Evolutionary conservation across 495 filamentous ascomycete species (phyloP).

Genomic region (Paragyromitra xinjiangensis): DNA sequence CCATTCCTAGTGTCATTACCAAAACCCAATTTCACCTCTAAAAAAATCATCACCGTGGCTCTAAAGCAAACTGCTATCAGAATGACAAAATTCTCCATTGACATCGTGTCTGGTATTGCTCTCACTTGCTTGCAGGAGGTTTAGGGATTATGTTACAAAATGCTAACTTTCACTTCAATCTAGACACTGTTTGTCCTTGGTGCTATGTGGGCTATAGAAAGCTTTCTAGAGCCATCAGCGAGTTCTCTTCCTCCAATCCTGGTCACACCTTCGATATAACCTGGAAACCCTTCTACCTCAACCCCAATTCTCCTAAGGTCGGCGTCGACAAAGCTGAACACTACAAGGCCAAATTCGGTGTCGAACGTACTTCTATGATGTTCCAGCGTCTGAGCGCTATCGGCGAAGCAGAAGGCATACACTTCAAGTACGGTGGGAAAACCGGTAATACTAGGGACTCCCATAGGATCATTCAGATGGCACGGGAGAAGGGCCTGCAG

Average conservation of each 20-base stretch:
- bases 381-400: slow-evolving; percentile 66
- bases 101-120: slow-evolving; percentile 64
- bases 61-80: slow-evolving; percentile 38
- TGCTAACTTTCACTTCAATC: slow-evolving; percentile 46
- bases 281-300: slow-evolving; percentile 84
- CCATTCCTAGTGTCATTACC: background rate
- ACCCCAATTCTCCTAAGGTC: slow-evolving; percentile 68
- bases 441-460: slow-evolving; percentile 81
- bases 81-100: slow-evolving; percentile 82
- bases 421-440: slow-evolving; percentile 75
- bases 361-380: slow-evolving; percentile 66
- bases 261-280: slow-evolving; percentile 75
- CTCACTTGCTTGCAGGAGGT: background rate
- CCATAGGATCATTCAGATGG: slow-evolving; percentile 77
- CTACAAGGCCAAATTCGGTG: slow-evolving; percentile 69
- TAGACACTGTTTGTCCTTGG: slow-evolving; percentile 82
- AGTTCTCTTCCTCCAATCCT: slow-evolving; percentile 69
- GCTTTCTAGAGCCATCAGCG: slow-evolving; percentile 72
- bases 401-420: slow-evolving; percentile 73
- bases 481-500: slow-evolving; percentile 68
- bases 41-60: slow-evolving; percentile 7
- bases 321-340: slow-evolving; percentile 67
- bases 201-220: slow-evolving; percentile 86
- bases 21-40: background rate
- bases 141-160: background rate